Percentiles rank a stretch among this genome's conserved stretches.
Conservation (phyloP, 2,329 filamentous ascomycete genomes). For the Verticillium nonalfalfae region DNA sequence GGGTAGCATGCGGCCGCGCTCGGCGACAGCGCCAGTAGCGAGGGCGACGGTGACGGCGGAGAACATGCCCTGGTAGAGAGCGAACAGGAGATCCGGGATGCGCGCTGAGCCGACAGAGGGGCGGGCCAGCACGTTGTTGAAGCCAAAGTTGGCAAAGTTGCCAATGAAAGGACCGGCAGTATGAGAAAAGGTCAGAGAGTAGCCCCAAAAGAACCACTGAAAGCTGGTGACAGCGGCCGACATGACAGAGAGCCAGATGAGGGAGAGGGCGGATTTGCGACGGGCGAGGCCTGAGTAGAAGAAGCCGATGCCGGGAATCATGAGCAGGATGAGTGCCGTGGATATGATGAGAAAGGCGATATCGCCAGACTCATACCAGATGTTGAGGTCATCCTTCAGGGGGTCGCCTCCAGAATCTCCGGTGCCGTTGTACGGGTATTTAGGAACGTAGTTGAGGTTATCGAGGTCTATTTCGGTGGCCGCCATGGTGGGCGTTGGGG, state of each 20-base stretch:
- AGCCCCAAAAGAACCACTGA: constrained; percentile 95
- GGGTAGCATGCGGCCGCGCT: constrained; percentile 81
- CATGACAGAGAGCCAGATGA: constrained; percentile 91
- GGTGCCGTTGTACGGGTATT: constrained; percentile 59
- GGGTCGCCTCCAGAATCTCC: constrained; percentile 61
- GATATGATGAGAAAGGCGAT: constrained; percentile 79
- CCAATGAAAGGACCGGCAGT: constrained; percentile 70
- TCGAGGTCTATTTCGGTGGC: constrained; percentile 29
- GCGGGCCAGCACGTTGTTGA: constrained; percentile 66
- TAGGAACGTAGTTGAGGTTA: constrained; percentile 34
- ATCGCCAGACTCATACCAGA: constrained; percentile 76
- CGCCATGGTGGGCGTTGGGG: constrained; percentile 16
- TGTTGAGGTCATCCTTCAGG: constrained; percentile 62
- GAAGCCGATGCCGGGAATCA: constrained; percentile 92
- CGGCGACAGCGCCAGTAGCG: constrained; percentile 77
- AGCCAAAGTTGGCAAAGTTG: constrained; percentile 71
- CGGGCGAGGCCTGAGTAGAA: constrained; percentile 90
- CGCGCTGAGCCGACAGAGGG: constrained; percentile 68
- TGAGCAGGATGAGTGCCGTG: constrained; percentile 78
- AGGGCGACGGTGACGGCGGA: constrained; percentile 80
- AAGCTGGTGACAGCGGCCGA: constrained; percentile 76
- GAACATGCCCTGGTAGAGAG: constrained; percentile 85
- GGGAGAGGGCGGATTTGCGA: constrained; percentile 79
- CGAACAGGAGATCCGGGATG: constrained; percentile 79
- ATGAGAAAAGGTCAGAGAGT: constrained; percentile 77